A percentile compares a stretch with the other conserved stretches of the same genome.
Evolutionary conservation across 1,284 basidiomycete genomes (phyloP).

Genomic region (Anthracocystis walkeri): DNA sequence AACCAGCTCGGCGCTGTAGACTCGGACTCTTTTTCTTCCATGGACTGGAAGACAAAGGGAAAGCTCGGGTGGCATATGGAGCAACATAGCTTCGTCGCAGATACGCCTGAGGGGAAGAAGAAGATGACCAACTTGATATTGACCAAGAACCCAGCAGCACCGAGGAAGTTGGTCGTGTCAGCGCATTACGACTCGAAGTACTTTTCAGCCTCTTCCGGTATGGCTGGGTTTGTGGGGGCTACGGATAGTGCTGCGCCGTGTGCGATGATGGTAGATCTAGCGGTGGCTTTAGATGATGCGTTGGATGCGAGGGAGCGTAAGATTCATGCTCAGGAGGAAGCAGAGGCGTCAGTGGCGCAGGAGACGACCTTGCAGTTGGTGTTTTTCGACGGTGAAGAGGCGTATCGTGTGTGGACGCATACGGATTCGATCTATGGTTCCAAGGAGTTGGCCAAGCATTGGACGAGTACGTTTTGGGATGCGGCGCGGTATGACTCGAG

Average conservation of each 20-base stretch:
- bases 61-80: slow-evolving; percentile 63
- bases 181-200: slow-evolving; percentile 98
- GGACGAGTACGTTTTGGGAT: slow-evolving; percentile 45
- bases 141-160: slow-evolving; percentile 85
- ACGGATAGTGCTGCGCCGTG: slow-evolving; percentile 97
- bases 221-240: slow-evolving; percentile 89
- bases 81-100: slow-evolving; percentile 44
- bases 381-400: slow-evolving; percentile 98
- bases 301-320: slow-evolving; percentile 50
- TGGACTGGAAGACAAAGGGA: slow-evolving; percentile 12
- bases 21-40: slow-evolving; percentile 3
- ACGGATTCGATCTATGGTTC: slow-evolving; percentile 94
- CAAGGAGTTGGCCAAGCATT: slow-evolving; percentile 63
- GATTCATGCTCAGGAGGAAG: slow-evolving; percentile 21
- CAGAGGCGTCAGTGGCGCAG: slow-evolving; percentile 69
- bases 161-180: slow-evolving; percentile 84
- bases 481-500: slow-evolving; percentile 14
- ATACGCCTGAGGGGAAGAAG: slow-evolving; percentile 84
- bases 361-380: slow-evolving; percentile 92
- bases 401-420: slow-evolving; percentile 88
- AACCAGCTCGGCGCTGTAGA: slow-evolving; percentile 24
- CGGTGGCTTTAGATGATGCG: slow-evolving; percentile 58
- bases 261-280: slow-evolving; percentile 75
- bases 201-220: slow-evolving; percentile 77
- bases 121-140: slow-evolving; percentile 92